Conservation (phyloP, 768 basidiomycete species). For the Favolaschia claudopus region DNA sequence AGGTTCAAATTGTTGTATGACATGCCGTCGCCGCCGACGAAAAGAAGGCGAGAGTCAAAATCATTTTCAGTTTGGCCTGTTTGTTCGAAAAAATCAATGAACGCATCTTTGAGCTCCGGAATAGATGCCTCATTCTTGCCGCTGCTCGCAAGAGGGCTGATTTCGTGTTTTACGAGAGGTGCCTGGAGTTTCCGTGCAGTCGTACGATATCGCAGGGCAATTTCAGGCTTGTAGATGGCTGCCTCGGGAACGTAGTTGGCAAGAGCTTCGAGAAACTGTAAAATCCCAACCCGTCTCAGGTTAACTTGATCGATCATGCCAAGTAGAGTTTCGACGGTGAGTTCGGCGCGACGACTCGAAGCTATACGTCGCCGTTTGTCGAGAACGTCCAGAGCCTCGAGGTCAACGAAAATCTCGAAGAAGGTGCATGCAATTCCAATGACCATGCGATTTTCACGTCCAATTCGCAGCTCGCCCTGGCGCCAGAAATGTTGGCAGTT, state of each 20-base stretch:
- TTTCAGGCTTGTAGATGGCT: conserved; percentile 16
- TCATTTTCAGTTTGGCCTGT: conserved; percentile 33
- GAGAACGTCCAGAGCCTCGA: conserved; percentile 36
- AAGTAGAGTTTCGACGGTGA: conserved; percentile 34
- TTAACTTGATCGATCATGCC: conserved; percentile 34
- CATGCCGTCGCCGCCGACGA: conserved; percentile 44
- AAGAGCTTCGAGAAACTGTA: conserved; percentile 39
- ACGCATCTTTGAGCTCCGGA: conserved; percentile 38
- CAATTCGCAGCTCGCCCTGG: conserved; percentile 37
- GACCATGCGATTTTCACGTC: conserved; percentile 35
- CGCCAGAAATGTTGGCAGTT: conserved; percentile 39
- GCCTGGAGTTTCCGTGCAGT: conserved; percentile 24
- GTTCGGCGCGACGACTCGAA: conserved; percentile 4
- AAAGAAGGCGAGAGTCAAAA: conserved; percentile 31
- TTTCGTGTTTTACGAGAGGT: conserved; percentile 5
- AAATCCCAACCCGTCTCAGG: conserved; percentile 29
- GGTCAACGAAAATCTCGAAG: conserved; percentile 16
- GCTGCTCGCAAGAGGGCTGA: conserved; percentile 39
- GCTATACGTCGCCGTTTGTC: conserved; percentile 17
- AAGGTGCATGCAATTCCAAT: conserved; percentile 31
- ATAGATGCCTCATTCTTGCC: conserved; percentile 36
- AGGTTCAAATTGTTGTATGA: conserved; percentile 45
- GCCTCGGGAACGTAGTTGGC: conserved; percentile 36
- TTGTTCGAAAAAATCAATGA: conserved; percentile 44
- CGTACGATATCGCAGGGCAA: conserved; percentile 33